phyloP scores from a whole-genome alignment of 192 early-diverging fungal species.

The Coemansia sp. region DNA sequence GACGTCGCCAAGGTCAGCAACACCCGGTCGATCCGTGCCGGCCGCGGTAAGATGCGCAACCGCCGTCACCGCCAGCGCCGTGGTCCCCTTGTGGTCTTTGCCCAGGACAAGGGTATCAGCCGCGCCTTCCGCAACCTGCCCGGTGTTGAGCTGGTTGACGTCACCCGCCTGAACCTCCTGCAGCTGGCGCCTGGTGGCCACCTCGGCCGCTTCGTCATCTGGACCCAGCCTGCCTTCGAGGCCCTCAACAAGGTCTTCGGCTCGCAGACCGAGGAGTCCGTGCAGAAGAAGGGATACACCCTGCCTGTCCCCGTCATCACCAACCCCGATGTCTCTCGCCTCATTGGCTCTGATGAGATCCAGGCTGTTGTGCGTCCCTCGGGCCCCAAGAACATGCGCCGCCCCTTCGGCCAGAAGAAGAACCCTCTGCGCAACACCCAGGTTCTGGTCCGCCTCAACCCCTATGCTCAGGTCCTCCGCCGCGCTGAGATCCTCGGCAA shows the following conservation, averaged over 20 bases:
- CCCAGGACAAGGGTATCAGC: conserved; percentile 90
- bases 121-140: conserved; percentile 99
- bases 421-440: conserved; percentile 95
- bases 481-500: conserved; percentile 70
- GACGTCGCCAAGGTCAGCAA: conserved; percentile 95
- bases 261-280: conserved; percentile 73
- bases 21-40: conserved; percentile 96
- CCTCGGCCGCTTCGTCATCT: conserved; percentile 99
- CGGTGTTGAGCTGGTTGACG: conserved; percentile 93
- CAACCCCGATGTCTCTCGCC: conserved; percentile 93
- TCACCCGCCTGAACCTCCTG: conserved; percentile 93
- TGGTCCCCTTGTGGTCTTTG: conserved; percentile 96
- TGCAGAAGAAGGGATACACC: conserved; percentile 90
- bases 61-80: conserved; percentile 94
- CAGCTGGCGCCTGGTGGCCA: conserved; percentile 98
- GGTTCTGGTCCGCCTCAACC: conserved; percentile 94
- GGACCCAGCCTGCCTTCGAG: conserved; percentile 93
- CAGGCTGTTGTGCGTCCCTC: conserved; percentile 92
- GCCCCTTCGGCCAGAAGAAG: conserved; percentile 98
- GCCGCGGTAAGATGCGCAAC: conserved; percentile 96
- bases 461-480: conserved; percentile 89
- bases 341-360: conserved; percentile 97
- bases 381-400: conserved; percentile 76
- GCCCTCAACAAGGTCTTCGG: conserved; percentile 94
- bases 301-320: conserved; percentile 86